Base-by-base conservation (phyloP, 352 stramenopile genomes). In the Phytophthora tubulina region DNA sequence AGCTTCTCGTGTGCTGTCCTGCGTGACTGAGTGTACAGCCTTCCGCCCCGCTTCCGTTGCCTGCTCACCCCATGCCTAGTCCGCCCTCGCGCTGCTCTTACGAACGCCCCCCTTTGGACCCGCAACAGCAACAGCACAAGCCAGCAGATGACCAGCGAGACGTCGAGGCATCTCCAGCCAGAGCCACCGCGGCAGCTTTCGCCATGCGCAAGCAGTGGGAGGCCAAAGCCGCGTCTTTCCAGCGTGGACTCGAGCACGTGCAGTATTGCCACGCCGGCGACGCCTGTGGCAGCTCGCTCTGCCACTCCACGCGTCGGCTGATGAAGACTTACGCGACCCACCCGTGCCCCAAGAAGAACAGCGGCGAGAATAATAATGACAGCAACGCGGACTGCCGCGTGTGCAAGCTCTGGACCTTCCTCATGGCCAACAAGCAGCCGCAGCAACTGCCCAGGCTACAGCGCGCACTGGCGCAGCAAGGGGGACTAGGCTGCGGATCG, bases 361-460 rank as follows among this genome's bases (percentile, higher is more conserved):
- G 7, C 42, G 46, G 56, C 17, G 15, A 38, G 31, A 76, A 49
- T 52, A 58, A 27, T 49, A 58, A 62, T 14, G 41, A 41, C 42
- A 54, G 39, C 3, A 57, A 50, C 33, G 53, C 44, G 14, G 73
- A 89, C 50, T 93, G 86, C 76, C 86, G 88, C 54, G 86, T 92
- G n/a, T 94, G 86, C 84, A 89, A 84, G 74, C 80, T 94, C 35
- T 94, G 84, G 84, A 64, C 79, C 33, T 88, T 90, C 62, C 73
- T 94, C 41, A 73, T 85, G 60, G 54, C 77, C 36, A 49, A 63
- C 31, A 68, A 69, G 56, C 63, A 66, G 17, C 36, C 61, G 14
- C 57, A 57, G 27, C 54, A 58, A 10, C 15, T 67, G 33, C 58
- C 57, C 14, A 65, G 44, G 8, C 53, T 74, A 39, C 51, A 77